A percentile compares a stretch with the other conserved stretches of the same genome.
phyloP scores from a whole-genome alignment of 2,329 filamentous ascomycete species.

The Trichoderma koningii region DNA sequence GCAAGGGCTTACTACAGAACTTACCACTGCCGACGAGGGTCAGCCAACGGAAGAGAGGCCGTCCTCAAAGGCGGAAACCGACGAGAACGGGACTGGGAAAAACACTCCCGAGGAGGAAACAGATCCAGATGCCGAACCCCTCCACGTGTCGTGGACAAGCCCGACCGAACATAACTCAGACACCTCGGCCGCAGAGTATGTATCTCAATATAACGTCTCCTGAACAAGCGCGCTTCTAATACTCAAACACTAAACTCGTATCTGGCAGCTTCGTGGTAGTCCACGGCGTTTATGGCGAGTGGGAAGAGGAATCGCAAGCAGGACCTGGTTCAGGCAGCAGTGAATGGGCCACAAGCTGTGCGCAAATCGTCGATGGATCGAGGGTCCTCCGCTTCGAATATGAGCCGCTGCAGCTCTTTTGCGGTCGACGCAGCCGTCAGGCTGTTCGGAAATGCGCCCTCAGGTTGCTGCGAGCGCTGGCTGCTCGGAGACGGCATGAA shows the following conservation, averaged over 20 bases:
- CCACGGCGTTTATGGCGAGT: slow-evolving; percentile 21
- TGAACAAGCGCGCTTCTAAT: background rate
- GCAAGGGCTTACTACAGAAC: background rate
- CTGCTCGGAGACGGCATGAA: slow-evolving; percentile 8
- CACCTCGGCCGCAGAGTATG: slow-evolving; percentile 16
- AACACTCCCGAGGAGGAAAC: slow-evolving; percentile 1
- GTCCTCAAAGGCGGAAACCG: background rate
- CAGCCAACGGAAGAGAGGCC: background rate
- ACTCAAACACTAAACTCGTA: background rate
- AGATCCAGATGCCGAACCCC: slow-evolving; percentile 24
- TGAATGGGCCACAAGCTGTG: slow-evolving; percentile 5
- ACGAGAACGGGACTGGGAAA: background rate
- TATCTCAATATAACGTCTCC: background rate
- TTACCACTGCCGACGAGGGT: background rate
- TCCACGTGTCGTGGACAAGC: slow-evolving; percentile 21
- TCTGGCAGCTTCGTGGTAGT: slow-evolving; percentile 19
- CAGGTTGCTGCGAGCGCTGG: slow-evolving; percentile 17
- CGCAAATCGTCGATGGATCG: background rate
- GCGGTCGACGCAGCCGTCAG: slow-evolving; percentile 23
- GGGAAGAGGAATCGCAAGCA: slow-evolving; percentile 4
- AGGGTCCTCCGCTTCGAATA: slow-evolving; percentile 21
- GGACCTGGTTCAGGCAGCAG: slow-evolving; percentile 24
- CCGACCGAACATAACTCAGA: background rate
- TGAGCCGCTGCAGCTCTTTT: slow-evolving; percentile 23
- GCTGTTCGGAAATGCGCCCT: slow-evolving; percentile 20